These are phyloP conservation scores for Glarea lozoyensis DNA, from an alignment of 495 filamentous ascomycete species.

Conservation along the genomic window DNA sequence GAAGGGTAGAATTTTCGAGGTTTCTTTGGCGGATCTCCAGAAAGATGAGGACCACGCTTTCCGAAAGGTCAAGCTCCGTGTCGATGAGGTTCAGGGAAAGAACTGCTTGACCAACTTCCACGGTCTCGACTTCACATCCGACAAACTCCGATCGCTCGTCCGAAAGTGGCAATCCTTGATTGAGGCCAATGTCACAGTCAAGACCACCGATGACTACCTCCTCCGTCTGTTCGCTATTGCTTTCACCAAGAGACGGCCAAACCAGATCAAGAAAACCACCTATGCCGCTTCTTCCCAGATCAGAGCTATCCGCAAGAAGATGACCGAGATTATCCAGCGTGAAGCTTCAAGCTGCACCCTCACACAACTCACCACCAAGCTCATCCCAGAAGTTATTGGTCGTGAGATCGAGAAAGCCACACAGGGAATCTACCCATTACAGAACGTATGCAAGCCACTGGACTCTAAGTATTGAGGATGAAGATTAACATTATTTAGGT, in stretches of 20 bases:
- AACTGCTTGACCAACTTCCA: constrained; percentile 99
- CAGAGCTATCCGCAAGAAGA: constrained; percentile 96
- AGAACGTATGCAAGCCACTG: constrained; percentile 71
- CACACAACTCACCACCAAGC: constrained; percentile 89
- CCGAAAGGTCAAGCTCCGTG: constrained; percentile 97
- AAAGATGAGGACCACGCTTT: constrained; percentile 99
- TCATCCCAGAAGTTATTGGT: constrained; percentile 98
- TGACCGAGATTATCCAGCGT: constrained; percentile 96
- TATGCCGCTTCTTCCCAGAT: constrained; percentile 95
- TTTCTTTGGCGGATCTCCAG: constrained; percentile 96
- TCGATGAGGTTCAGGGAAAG: constrained; percentile 98
- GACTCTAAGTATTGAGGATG: background rate
- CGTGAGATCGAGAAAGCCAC: constrained; percentile 99
- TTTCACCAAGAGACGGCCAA: constrained; percentile 96
- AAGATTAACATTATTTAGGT: constrained; percentile 53
- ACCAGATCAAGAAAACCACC: constrained; percentile 99
- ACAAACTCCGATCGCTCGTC: constrained; percentile 97
- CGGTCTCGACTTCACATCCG: constrained; percentile 98
- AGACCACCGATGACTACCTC: constrained; percentile 99
- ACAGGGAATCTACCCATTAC: constrained; percentile 97
- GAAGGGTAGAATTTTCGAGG: constrained; percentile 97
- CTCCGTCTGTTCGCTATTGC: constrained; percentile 96
- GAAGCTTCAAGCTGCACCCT: constrained; percentile 91
- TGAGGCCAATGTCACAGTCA: constrained; percentile 98
- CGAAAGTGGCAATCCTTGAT: constrained; percentile 99